Conservation (phyloP, 2,329 filamentous ascomycete genomes). For the Fusarium temperatum region DNA sequence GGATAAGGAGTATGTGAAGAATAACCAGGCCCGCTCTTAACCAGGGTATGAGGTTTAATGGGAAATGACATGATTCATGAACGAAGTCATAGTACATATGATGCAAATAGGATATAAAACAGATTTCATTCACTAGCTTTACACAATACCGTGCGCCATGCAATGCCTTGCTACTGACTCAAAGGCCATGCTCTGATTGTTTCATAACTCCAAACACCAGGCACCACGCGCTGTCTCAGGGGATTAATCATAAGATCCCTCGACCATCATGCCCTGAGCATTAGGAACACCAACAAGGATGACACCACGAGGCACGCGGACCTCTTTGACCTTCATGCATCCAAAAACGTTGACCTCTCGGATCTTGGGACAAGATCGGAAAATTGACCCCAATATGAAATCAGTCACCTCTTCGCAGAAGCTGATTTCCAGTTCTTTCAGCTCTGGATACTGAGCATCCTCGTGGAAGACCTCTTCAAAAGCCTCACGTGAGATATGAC, state of each 20-base stretch:
- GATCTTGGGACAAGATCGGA: constrained; percentile 69
- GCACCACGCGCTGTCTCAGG: neutral
- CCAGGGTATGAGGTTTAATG: neutral
- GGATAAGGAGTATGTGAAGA: constrained; percentile 47
- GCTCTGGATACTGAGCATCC: constrained; percentile 69
- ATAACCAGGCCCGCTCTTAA: constrained; percentile 15
- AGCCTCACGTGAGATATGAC: constrained; percentile 77
- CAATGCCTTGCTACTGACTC: neutral
- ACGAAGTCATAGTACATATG: neutral
- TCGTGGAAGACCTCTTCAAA: constrained; percentile 78
- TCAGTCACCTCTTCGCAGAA: constrained; percentile 78
- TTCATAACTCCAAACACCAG: constrained; percentile 9
- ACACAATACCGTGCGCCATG: constrained; percentile 6
- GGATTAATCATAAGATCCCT: constrained; percentile 48
- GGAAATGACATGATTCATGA: constrained; percentile 3
- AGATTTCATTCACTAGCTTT: neutral
- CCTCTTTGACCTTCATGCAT: constrained; percentile 68
- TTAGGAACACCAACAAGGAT: constrained; percentile 68
- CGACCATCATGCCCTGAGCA: constrained; percentile 67
- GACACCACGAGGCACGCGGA: constrained; percentile 63
- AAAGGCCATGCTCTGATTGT: neutral
- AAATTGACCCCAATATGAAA: constrained; percentile 69
- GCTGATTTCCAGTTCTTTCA: constrained; percentile 78
- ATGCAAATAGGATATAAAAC: neutral
- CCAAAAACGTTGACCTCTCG: constrained; percentile 70